Evolutionary conservation across 2,329 filamentous ascomycete species (phyloP).

Genomic region (Fusarium keratoplasticum): DNA sequence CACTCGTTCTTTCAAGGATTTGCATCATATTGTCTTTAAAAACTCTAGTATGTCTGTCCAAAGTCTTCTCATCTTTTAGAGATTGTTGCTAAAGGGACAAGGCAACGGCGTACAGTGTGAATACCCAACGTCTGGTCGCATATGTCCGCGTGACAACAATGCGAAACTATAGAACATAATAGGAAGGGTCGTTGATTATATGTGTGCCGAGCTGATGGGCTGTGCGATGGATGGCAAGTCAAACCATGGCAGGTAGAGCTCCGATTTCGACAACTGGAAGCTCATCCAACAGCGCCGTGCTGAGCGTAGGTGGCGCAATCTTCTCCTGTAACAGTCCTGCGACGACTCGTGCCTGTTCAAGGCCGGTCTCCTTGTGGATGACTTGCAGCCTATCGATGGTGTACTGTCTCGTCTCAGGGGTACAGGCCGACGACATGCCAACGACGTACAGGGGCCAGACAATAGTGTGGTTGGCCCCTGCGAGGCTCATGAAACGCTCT

Average conservation of each 20-base stretch:
- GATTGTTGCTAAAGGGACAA: conserved; percentile 31
- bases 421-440: conserved; percentile 60
- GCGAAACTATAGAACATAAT: conserved; percentile 4
- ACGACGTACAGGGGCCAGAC: conserved; percentile 64
- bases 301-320: conserved; percentile 8
- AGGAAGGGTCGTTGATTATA: background rate
- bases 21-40: conserved; percentile 4
- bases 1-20: conserved; percentile 1
- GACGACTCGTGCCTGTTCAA: conserved; percentile 58
- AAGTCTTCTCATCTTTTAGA: conserved; percentile 22
- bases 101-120: conserved; percentile 3
- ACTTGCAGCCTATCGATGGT: conserved; percentile 58
- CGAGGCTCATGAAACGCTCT: conserved; percentile 61
- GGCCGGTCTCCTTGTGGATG: conserved; percentile 59
- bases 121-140: conserved; percentile 16
- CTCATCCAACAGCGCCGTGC: conserved; percentile 19
- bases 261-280: conserved; percentile 45
- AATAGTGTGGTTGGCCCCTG: conserved; percentile 60
- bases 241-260: conserved; percentile 45
- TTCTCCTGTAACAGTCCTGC: conserved; percentile 56
- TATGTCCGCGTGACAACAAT: conserved; percentile 9
- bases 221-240: background rate
- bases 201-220: background rate
- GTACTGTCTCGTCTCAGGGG: conserved; percentile 55
- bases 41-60: conserved; percentile 29